Conservation (phyloP, 129 eudicot species). For the Saposhnikovia divaricata region DNA sequence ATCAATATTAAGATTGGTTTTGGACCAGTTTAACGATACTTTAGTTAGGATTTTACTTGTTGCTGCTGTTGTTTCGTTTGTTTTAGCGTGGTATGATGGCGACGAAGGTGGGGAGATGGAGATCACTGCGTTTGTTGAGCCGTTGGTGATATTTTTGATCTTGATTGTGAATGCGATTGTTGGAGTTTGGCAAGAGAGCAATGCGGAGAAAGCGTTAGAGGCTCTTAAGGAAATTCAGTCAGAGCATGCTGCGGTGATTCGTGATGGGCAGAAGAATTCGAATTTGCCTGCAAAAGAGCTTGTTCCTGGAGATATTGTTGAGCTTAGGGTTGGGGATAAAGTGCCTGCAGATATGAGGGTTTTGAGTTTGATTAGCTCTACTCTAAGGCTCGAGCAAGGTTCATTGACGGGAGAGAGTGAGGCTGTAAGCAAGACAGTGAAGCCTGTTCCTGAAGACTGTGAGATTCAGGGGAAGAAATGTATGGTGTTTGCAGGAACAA, state of each 20-base stretch:
- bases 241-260: slow-evolving; percentile 54
- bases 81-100: slow-evolving; percentile 76
- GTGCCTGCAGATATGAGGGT: slow-evolving; percentile 92
- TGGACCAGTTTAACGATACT: slow-evolving; percentile 85
- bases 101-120: slow-evolving; percentile 72
- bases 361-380: slow-evolving; percentile 54
- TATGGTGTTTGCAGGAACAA: slow-evolving; percentile 94
- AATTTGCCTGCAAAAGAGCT: slow-evolving; percentile 78
- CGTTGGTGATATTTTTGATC: slow-evolving; percentile 73
- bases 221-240: slow-evolving; percentile 89
- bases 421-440: slow-evolving; percentile 67
- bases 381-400: slow-evolving; percentile 82
- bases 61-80: slow-evolving; percentile 82
- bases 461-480: slow-evolving; percentile 83
- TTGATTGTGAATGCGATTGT: slow-evolving; percentile 74
- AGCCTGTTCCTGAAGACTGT: slow-evolving; percentile 50
- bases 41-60: slow-evolving; percentile 72
- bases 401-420: slow-evolving; percentile 88
- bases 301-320: slow-evolving; percentile 93
- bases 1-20: slow-evolving; percentile 51
- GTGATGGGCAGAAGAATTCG: slow-evolving; percentile 42
- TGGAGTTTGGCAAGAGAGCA: slow-evolving; percentile 94
- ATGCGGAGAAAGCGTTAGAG: slow-evolving; percentile 86
- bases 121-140: slow-evolving; percentile 78
- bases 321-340: slow-evolving; percentile 82